phyloP scores from a whole-genome alignment of 2,329 filamentous ascomycete genomes.

The Ophiostoma triangulosporum region DNA sequence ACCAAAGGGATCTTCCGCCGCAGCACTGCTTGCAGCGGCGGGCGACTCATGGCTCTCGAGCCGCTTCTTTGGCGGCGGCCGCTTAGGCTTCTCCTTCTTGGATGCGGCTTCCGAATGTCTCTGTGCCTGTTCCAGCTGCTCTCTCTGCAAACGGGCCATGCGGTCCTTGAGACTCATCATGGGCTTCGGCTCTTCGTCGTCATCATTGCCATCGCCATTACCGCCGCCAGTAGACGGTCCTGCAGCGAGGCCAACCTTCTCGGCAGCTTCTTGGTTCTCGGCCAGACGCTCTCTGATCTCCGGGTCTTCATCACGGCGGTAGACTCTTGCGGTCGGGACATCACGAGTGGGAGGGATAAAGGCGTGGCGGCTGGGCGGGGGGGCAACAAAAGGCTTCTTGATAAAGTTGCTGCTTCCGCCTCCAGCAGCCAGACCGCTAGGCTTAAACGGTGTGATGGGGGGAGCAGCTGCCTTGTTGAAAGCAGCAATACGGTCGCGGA shows the following conservation, averaged over 20 bases:
- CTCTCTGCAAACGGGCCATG: conserved; percentile 84
- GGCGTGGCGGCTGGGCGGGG: conserved; percentile 82
- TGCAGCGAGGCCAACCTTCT: conserved; percentile 42
- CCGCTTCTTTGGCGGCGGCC: conserved; percentile 56
- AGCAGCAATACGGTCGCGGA: conserved; percentile 89
- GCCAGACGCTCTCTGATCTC: conserved; percentile 51
- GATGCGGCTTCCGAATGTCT: conserved; percentile 63
- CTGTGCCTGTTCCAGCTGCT: conserved; percentile 80
- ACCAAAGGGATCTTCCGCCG: conserved; percentile 20
- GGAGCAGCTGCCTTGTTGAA: conserved; percentile 86
- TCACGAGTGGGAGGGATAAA: conserved; percentile 70
- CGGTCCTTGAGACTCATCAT: conserved; percentile 87
- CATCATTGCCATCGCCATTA: conserved; percentile 16
- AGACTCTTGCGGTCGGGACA: conserved; percentile 57
- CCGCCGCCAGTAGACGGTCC: neutral
- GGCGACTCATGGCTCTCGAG: conserved; percentile 31
- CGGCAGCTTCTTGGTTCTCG: conserved; percentile 52
- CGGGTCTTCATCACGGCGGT: conserved; percentile 79
- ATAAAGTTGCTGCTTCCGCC: conserved; percentile 52
- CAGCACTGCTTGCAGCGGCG: neutral
- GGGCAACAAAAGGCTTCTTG: conserved; percentile 93
- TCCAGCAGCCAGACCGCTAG: conserved; percentile 46
- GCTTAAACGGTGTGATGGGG: conserved; percentile 83
- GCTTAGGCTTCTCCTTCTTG: conserved; percentile 83
- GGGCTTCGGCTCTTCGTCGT: conserved; percentile 75